Evolutionary conservation across 805 yeast species (phyloP), one percentile per base, ranked within the genome.

Genomic region (Grigorovia transvaalensis): DNA sequence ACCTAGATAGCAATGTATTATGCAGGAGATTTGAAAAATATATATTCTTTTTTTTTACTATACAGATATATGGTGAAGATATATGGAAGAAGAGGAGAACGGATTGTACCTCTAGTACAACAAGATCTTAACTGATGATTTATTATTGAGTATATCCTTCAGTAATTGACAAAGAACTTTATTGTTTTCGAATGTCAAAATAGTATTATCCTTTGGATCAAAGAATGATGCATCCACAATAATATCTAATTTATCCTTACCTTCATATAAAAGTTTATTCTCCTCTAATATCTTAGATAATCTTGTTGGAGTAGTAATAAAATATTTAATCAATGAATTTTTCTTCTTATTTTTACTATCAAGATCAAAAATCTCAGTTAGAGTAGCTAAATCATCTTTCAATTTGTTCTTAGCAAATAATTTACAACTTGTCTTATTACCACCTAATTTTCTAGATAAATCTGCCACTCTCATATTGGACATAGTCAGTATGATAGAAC

Each of bases 381-480:
- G 57, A 20, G 57, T 55, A 15, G 47, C 50, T n/a, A 66, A 38
- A 65, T 88, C 96, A 45, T 82, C 83, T 35, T 77, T 75, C 46
- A 85, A 62, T 57, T 83, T 82, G 64, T 85, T 87, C 68, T 88
- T 88, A 55, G 83, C 78, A 60, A 88, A 87, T 47, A 88, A 64
- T 64, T 87, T 88, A 47, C 86, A 59, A 4, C 88, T 78, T 0
- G 82, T 78, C 11, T 79, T 75, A 43, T 71, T 51, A 59, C 74
- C 63, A 68, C 74, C 50, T 78, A 78, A 61, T 1, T 85, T 80
- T 57, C 96, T 77, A 62, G 78, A 84, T 2, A 88, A 75, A 60
- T 90, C 96, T 61, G 96, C 91, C 1, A 88, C 93, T 57, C 97
- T 76, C 23, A 88, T 71, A 11, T 96, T 93, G 0, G 96, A 87